phyloP scores from a whole-genome alignment of 441 rosid genomes.

The Adansonia madagascariensis region DNA sequence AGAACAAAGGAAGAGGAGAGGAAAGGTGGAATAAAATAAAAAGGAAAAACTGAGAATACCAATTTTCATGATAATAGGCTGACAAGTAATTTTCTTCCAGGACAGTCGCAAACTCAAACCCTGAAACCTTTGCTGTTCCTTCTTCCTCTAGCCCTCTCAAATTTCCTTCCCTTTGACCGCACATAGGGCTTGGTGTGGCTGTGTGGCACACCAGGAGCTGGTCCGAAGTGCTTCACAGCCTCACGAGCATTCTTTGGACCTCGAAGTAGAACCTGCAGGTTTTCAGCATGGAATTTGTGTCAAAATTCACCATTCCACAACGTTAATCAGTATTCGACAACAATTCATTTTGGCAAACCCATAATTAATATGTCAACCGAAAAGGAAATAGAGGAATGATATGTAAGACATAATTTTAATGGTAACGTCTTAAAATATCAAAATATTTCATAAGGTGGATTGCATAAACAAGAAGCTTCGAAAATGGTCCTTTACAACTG shows the following conservation, averaged over 20 bases:
- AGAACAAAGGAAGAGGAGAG: not conserved
- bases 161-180: constrained; percentile 47
- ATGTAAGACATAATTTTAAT: not conserved
- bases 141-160: constrained; percentile 55
- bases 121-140: constrained; percentile 71
- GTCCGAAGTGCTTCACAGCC: constrained; percentile 60
- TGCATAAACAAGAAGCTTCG: not conserved
- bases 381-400: not conserved
- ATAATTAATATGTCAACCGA: not conserved
- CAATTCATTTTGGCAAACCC: not conserved
- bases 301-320: not conserved
- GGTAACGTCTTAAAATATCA: not conserved
- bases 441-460: not conserved
- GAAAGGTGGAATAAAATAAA: no score
- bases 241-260: constrained; percentile 66
- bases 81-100: not conserved
- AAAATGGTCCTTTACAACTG: not conserved
- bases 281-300: not conserved
- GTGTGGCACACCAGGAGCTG: constrained; percentile 64
- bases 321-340: not conserved
- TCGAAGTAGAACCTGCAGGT: constrained; percentile 47
- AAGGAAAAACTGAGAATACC: not conserved
- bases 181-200: constrained; percentile 59
- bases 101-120: constrained; percentile 38
- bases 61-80: not conserved